A percentile compares a stretch with the other conserved stretches of the same genome.
These are phyloP conservation scores for Colletotrichum tabaci DNA, from an alignment of 2,329 filamentous ascomycete species.

Conservation along the genomic window DNA sequence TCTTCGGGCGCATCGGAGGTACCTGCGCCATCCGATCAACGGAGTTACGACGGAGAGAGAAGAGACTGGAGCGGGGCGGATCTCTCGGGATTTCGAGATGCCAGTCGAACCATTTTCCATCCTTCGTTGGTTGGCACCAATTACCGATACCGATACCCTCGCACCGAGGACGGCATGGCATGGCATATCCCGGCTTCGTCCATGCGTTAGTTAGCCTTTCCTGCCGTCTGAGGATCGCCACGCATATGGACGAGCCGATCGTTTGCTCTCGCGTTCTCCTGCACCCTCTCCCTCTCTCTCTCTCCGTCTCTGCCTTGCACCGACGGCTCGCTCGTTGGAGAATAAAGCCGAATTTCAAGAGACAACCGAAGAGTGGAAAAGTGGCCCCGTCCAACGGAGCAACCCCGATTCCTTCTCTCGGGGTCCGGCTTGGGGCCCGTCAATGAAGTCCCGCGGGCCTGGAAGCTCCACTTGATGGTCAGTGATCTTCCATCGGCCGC, in stretches of 20 bases:
- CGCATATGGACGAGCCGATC: neutral
- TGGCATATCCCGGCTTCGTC: neutral
- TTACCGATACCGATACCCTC: neutral
- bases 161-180: neutral
- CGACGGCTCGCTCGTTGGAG: neutral
- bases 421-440: neutral
- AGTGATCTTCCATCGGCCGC: neutral
- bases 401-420: neutral
- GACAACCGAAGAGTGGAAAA: too few relatives aligned
- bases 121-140: neutral
- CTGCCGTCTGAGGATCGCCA: conserved; percentile 13
- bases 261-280: neutral
- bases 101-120: conserved; percentile 21
- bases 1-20: conserved; percentile 7
- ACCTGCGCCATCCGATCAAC: conserved; percentile 7
- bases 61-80: neutral
- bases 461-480: conserved; percentile 4
- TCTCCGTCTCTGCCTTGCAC: neutral
- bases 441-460: neutral
- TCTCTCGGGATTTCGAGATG: conserved; percentile 11
- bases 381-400: neutral
- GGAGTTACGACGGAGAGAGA: neutral
- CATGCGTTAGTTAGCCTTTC: conserved; percentile 23
- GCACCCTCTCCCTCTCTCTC: too few relatives aligned
- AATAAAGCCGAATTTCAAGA: neutral